phyloP scores from a whole-genome alignment of 2,329 filamentous ascomycete genomes.

The Fusarium piperis region DNA sequence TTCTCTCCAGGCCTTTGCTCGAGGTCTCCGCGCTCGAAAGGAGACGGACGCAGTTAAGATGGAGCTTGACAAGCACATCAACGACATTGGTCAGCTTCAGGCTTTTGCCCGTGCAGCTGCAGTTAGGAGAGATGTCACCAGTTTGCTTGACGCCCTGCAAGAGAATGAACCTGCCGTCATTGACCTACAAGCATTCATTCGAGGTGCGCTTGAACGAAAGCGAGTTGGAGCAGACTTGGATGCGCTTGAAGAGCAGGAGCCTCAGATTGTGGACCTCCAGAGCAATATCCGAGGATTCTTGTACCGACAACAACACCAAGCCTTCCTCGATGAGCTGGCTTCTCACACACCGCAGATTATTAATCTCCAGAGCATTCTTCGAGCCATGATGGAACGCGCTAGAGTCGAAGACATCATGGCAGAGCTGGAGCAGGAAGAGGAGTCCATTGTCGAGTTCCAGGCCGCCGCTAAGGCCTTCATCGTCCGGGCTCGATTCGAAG shows the following conservation, averaged over 20 bases:
- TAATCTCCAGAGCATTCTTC: constrained; percentile 77
- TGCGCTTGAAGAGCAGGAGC: constrained; percentile 66
- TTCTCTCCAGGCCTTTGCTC: constrained; percentile 52
- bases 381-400: constrained; percentile 81
- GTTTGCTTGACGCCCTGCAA: constrained; percentile 59
- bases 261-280: constrained; percentile 71
- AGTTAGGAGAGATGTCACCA: constrained; percentile 59
- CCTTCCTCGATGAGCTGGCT: constrained; percentile 75
- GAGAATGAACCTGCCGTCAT: constrained; percentile 57
- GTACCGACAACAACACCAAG: constrained; percentile 67
- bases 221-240: constrained; percentile 59
- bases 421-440: constrained; percentile 85
- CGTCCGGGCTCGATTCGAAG: constrained; percentile 78
- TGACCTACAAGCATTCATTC: constrained; percentile 66
- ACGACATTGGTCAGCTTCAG: constrained; percentile 60
- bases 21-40: constrained; percentile 60
- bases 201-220: constrained; percentile 69
- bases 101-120: constrained; percentile 64
- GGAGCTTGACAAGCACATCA: constrained; percentile 57
- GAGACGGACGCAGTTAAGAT: constrained; percentile 56
- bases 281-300: constrained; percentile 72
- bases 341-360: constrained; percentile 73
- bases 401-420: constrained; percentile 78
- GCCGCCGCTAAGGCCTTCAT: constrained; percentile 77
- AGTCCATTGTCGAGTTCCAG: constrained; percentile 79